Conservation (phyloP, 2,329 filamentous ascomycete species). For the Claviceps digitariae region DNA sequence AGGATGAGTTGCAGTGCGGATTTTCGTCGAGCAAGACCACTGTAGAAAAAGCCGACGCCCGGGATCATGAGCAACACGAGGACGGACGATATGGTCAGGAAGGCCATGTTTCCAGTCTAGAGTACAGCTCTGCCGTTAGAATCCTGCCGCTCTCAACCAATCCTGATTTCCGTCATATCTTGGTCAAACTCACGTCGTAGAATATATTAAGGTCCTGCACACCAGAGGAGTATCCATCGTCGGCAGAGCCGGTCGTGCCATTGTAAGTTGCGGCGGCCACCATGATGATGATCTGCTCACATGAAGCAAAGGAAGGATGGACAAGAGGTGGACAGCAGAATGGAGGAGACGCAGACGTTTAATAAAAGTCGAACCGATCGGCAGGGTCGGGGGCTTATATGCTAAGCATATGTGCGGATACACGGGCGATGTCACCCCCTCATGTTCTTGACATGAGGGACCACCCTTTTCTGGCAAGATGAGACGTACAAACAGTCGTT, state of each 20-base stretch:
- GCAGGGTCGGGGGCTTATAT: background rate
- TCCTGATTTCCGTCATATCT: background rate
- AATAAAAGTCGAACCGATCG: background rate
- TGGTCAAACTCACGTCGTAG: conserved; percentile 51
- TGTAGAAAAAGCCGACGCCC: conserved; percentile 91
- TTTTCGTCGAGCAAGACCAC: conserved; percentile 76
- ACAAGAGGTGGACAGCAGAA: background rate
- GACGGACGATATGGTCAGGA: conserved; percentile 62
- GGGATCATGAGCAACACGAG: conserved; percentile 88
- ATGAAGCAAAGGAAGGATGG: background rate
- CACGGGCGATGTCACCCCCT: background rate
- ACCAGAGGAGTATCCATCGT: conserved; percentile 35
- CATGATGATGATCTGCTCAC: conserved; percentile 11
- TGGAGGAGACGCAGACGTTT: background rate
- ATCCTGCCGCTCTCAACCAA: background rate
- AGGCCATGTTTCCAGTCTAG: conserved; percentile 69
- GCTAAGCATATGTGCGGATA: background rate
- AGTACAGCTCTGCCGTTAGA: conserved; percentile 18
- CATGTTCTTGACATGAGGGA: background rate
- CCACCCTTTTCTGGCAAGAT: background rate
- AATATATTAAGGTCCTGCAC: conserved; percentile 68
- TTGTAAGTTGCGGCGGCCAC: conserved; percentile 28
- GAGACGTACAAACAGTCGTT: background rate
- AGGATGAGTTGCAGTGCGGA: conserved; percentile 78
- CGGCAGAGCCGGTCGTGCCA: conserved; percentile 34